Evolutionary conservation across 352 stramenopile species (phyloP).

Genomic region (Pythium folliculosum): DNA sequence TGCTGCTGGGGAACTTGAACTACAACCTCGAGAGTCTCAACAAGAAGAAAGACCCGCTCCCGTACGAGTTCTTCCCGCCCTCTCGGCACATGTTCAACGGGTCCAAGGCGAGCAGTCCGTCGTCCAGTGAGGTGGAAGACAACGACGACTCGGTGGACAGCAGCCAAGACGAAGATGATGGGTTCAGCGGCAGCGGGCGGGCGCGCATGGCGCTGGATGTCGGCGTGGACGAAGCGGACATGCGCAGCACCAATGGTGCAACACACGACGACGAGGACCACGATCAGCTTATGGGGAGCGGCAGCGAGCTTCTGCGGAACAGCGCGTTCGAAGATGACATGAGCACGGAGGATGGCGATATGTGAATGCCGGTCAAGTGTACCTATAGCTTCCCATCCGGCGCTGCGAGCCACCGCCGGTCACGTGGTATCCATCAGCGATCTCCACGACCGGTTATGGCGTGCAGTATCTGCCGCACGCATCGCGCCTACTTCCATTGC

Average conservation of each 20-base stretch:
- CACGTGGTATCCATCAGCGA: not conserved
- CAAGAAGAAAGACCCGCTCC: constrained; percentile 37
- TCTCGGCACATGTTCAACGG: constrained; percentile 79
- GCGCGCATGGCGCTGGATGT: constrained; percentile 24
- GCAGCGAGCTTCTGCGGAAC: constrained; percentile 66
- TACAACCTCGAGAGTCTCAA: constrained; percentile 28
- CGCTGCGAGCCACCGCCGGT: not conserved
- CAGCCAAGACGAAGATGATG: constrained; percentile 29
- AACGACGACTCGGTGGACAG: constrained; percentile 29
- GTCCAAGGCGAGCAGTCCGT: constrained; percentile 56
- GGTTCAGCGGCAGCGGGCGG: constrained; percentile 4
- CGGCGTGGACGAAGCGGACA: constrained; percentile 40
- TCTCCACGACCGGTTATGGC: not conserved
- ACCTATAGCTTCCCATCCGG: constrained; percentile 1
- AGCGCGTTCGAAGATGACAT: constrained; percentile 61
- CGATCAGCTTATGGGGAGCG: constrained; percentile 75
- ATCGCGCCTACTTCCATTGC: constrained; percentile 5
- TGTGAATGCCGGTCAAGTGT: constrained; percentile 23
- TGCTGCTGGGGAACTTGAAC: constrained; percentile 54
- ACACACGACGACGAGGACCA: constrained; percentile 50
- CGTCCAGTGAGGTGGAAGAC: constrained; percentile 53
- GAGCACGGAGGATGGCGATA: constrained; percentile 31
- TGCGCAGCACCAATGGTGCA: constrained; percentile 25
- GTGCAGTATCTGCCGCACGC: not conserved
- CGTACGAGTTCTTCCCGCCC: constrained; percentile 69